Conservation (phyloP, 352 stramenopile genomes). For the Phytopythium boreale region DNA sequence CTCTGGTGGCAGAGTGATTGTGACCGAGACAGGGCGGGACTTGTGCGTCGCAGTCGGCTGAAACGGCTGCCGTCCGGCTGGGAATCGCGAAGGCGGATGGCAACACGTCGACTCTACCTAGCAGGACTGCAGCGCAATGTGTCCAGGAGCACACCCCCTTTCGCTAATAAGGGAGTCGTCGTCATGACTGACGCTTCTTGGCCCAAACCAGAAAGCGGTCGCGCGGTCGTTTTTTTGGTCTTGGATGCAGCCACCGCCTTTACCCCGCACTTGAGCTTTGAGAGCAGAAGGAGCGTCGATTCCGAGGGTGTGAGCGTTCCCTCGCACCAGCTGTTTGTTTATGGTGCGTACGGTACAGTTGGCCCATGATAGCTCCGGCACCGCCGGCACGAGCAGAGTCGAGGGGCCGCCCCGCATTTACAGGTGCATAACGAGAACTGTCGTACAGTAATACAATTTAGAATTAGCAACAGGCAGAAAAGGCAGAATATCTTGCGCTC, state of each 20-base stretch:
- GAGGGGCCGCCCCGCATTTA: neutral
- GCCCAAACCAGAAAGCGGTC: neutral
- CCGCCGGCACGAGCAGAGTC: neutral
- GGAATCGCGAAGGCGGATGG: neutral
- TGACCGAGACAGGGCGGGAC: neutral
- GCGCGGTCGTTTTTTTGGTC: too few relatives aligned
- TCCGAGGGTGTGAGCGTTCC: slow-evolving; percentile 2
- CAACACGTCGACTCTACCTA: neutral
- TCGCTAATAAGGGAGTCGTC: too few relatives aligned
- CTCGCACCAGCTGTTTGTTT: neutral
- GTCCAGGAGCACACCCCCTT: too few relatives aligned
- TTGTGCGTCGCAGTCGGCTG: neutral
- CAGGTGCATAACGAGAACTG: too few relatives aligned
- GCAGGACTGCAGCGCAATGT: neutral
- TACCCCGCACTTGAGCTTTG: neutral
- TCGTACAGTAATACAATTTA: too few relatives aligned
- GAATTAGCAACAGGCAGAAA: too few relatives aligned
- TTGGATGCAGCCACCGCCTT: neutral
- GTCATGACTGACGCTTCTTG: neutral
- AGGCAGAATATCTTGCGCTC: too few relatives aligned
- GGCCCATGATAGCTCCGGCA: neutral
- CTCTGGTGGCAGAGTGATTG: too few relatives aligned
- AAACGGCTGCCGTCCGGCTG: neutral
- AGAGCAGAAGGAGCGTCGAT: neutral
- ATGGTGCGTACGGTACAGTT: neutral